Base-by-base conservation (phyloP, 495 filamentous ascomycete species). In the Geopyxis carbonaria region DNA sequence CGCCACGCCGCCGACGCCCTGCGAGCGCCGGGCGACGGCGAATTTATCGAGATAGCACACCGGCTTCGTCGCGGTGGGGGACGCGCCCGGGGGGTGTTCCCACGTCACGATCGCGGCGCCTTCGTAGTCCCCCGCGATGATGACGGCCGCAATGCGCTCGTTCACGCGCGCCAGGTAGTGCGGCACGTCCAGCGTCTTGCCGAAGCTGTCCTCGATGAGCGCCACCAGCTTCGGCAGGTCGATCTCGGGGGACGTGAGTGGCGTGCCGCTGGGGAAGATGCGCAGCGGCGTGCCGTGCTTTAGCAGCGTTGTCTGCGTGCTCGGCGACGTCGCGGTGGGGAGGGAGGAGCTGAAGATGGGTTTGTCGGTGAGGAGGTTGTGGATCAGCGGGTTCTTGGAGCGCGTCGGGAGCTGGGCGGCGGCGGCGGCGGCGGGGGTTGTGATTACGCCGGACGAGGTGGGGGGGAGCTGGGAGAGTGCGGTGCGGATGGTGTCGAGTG, bases 21-120 rank as follows among this genome's bases (percentile, higher is more conserved):
- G 89, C 32, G 74, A 78, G 42, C 76, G 72, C 50, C 79, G 84
- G 3, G 91, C 66, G 2, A 95, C 89, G 2, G 89, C 89, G 54
- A 99, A 99, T 60, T 99, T 99, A 56, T 99, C 89, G 16, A 99
- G 63, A 57, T 99, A 99, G 0, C 87, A 91, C 0, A 99, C 78
- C 14, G 57, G 47, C 31, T 62, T 64, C 14, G 58, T 62, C 1
- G 75, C 57, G 0, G 66, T 67, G 0, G 72, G 73, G 3, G 8
- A 7, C 7, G 21, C 19, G 6, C 22, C 28, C 3, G 8, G 16
- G 0, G 86, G 82, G 22, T 65, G 61, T 64, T 99, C 89, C 89
- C 89, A 99, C 1, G 89, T 99, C 13, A 95, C 61, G 23, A 99
- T 73, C 6, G 89, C 89, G 1, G 81, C 89, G 35, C 89, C 89